These are phyloP conservation scores for Candida neerlandica DNA, from an alignment of 1,139 yeast species.

Conservation along the genomic window DNA sequence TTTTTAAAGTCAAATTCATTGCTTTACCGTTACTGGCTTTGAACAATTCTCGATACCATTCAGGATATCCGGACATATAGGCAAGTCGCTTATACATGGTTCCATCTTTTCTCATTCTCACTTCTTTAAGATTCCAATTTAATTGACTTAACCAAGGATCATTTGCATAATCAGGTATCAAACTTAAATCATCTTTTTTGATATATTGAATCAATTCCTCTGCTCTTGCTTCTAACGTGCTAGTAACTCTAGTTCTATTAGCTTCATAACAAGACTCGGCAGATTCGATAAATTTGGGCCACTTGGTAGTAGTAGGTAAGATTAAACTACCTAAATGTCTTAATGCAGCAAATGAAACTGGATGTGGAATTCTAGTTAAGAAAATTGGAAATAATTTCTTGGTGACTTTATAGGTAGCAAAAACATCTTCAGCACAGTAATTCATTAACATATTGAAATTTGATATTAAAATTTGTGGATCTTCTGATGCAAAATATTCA, in stretches of 20 bases:
- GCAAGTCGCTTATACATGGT: slow-evolving; percentile 75
- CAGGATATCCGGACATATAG: slow-evolving; percentile 86
- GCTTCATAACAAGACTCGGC: slow-evolving; percentile 71
- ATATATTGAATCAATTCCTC: slow-evolving; percentile 52
- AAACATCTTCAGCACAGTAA: slow-evolving; percentile 88
- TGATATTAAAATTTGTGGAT: slow-evolving; percentile 56
- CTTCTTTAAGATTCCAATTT: slow-evolving; percentile 77
- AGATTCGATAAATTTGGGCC: slow-evolving; percentile 71
- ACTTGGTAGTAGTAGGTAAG: slow-evolving; percentile 73
- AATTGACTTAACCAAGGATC: slow-evolving; percentile 93
- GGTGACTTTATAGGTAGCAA: slow-evolving; percentile 71
- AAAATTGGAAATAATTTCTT: slow-evolving; percentile 71
- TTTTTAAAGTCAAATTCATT: slow-evolving; percentile 66
- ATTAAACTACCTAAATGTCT: slow-evolving; percentile 75
- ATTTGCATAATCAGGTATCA: slow-evolving; percentile 32
- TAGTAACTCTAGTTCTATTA: slow-evolving; percentile 57
- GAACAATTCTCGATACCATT: slow-evolving; percentile 85
- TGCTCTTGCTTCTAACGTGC: slow-evolving; percentile 62
- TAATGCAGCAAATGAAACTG: slow-evolving; percentile 90
- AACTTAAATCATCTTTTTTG: slow-evolving; percentile 27
- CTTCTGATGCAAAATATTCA: slow-evolving; percentile 60
- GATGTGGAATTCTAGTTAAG: slow-evolving; percentile 77
- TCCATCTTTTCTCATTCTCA: slow-evolving; percentile 69
- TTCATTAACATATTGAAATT: slow-evolving; percentile 63
- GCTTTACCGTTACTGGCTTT: slow-evolving; percentile 41